Percentiles rank a stretch among this genome's conserved stretches.
These are phyloP conservation scores for Glycine latifolia DNA, from an alignment of 306 rosid species.

Conservation along the genomic window DNA sequence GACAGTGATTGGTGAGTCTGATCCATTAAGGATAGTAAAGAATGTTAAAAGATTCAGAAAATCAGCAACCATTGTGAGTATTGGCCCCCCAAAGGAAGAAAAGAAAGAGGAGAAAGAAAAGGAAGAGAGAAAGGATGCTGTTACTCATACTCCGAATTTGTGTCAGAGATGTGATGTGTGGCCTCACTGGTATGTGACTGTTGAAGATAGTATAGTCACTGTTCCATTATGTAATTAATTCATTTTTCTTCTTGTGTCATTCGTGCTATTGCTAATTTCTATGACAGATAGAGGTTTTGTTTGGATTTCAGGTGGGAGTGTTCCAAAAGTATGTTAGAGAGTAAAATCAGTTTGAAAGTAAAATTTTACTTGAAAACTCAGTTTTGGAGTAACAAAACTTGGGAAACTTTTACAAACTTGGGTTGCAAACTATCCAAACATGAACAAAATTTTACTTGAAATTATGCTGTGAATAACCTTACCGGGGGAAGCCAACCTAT, in stretches of 20 bases:
- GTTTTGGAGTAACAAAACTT: too few species aligned
- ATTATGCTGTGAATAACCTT: not conserved
- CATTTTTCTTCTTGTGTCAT: not conserved
- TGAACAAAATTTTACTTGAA: not conserved
- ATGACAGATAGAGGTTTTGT: too few species aligned
- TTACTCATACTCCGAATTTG: constrained; percentile 15
- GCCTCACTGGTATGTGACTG: constrained; percentile 23
- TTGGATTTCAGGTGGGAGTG: too few species aligned
- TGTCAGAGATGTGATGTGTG: constrained; percentile 60
- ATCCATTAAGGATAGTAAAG: constrained; percentile 62
- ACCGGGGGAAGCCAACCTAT: not conserved
- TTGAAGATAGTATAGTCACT: constrained; percentile 44
- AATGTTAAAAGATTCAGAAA: constrained; percentile 59
- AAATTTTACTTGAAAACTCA: too few species aligned
- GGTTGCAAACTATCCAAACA: too few species aligned
- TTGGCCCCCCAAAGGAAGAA: constrained; percentile 57
- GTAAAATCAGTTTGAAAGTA: too few species aligned
- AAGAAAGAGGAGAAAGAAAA: constrained; percentile 24
- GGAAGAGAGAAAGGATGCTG: not conserved
- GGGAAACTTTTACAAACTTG: too few species aligned
- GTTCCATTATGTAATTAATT: too few species aligned
- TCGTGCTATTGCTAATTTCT: not conserved
- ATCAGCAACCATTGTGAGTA: constrained; percentile 53
- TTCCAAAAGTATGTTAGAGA: too few species aligned
- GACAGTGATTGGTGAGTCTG: constrained; percentile 64